phyloP scores from a whole-genome alignment of 2,329 filamentous ascomycete genomes.

The Diplodia seriata region DNA sequence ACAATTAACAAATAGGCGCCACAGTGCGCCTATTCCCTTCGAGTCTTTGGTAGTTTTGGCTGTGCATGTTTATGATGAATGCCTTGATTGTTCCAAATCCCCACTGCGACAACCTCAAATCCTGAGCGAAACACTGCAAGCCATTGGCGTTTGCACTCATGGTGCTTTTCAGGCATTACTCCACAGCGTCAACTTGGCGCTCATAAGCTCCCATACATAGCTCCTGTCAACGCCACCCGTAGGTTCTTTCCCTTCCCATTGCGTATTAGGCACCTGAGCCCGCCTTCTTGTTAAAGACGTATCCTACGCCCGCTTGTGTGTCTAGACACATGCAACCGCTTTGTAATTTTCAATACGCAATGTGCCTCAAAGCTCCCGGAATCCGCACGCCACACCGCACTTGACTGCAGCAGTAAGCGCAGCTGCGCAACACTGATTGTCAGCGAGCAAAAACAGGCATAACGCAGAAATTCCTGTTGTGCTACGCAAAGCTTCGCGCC shows the following conservation, averaged over 20 bases:
- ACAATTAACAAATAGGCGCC: constrained; percentile 18
- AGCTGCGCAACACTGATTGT: neutral
- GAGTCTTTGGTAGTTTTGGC: neutral
- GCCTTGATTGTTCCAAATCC: neutral
- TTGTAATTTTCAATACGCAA: neutral
- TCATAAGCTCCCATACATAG: neutral
- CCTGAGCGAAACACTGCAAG: neutral
- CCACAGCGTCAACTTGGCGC: neutral
- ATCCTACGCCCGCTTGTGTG: neutral
- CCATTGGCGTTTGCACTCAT: neutral
- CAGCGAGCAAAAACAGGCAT: neutral
- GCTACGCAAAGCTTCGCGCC: neutral
- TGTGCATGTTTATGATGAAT: neutral
- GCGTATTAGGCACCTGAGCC: neutral
- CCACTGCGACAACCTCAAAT: neutral
- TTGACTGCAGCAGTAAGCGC: neutral
- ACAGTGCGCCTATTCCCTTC: neutral
- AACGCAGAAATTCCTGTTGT: neutral
- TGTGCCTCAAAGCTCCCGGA: constrained; percentile 1
- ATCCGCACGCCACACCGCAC: constrained; percentile 9
- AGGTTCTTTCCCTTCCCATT: neutral
- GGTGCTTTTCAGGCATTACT: neutral
- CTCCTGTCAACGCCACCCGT: neutral
- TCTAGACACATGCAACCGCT: neutral
- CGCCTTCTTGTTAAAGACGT: neutral